A percentile compares a stretch with the other conserved stretches of the same genome.
Evolutionary conservation across 163 green algal genomes (phyloP).

Genomic region (Prototheca wickerhamii): DNA sequence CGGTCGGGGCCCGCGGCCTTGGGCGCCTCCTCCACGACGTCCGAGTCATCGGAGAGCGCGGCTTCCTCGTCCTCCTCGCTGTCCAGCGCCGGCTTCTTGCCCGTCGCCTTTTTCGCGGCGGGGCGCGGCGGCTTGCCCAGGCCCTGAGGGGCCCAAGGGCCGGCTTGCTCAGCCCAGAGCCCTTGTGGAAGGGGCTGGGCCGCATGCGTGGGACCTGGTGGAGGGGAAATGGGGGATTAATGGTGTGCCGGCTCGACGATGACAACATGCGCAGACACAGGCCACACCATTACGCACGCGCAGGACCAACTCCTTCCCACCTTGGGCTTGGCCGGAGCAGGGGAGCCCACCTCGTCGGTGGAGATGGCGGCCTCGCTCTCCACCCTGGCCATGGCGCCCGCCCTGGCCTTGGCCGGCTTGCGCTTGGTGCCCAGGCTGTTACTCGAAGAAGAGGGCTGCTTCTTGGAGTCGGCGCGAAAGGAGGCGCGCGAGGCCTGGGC

Average conservation of each 20-base stretch:
- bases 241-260: neutral
- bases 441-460: no score
- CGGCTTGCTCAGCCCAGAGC: conserved; percentile 15
- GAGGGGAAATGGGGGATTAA: neutral
- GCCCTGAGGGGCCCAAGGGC: neutral
- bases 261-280: neutral
- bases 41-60: neutral
- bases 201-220: conserved; percentile 57
- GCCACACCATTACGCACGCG: neutral
- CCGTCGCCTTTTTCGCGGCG: neutral
- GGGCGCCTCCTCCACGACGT: neutral
- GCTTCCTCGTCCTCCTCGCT: neutral
- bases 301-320: neutral
- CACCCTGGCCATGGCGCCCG: neutral
- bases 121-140: conserved; percentile 1
- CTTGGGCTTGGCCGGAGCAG: neutral
- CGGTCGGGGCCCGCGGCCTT: no score
- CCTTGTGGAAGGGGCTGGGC: conserved; percentile 57
- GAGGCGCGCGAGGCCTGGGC: no score
- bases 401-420: conserved; percentile 3
- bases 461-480: no score
- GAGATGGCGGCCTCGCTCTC: neutral
- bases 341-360: conserved; percentile 3
- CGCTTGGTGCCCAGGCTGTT: conserved; percentile 5
- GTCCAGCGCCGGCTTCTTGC: neutral